Evolutionary conservation across 331 rosid genomes (phyloP).

Genomic region (Rhamnella rubrinervis): DNA sequence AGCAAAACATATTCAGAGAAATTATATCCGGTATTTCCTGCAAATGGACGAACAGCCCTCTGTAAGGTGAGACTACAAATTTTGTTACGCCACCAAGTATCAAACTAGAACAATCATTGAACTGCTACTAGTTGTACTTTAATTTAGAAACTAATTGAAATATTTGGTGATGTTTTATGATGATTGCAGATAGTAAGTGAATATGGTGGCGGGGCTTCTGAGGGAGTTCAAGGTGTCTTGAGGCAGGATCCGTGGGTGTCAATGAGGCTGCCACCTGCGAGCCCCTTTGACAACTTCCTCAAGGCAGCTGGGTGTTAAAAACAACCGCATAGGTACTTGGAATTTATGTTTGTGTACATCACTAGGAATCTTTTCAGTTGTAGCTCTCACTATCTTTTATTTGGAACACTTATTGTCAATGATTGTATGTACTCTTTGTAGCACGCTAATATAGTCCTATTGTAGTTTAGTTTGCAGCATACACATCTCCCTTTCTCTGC

Average conservation of each 20-base stretch:
- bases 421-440: slow-evolving; percentile 1
- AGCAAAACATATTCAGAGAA: slow-evolving; percentile 34
- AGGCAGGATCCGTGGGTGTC: slow-evolving; percentile 56
- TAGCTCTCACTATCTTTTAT: slow-evolving; percentile 18
- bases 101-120: not conserved
- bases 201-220: slow-evolving; percentile 27
- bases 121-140: not conserved
- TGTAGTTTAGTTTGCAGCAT: not conserved
- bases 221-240: slow-evolving; percentile 22
- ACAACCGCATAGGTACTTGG: slow-evolving; percentile 1
- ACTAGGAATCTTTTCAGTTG: slow-evolving; percentile 22
- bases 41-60: slow-evolving; percentile 40
- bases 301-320: slow-evolving; percentile 88
- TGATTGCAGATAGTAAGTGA: slow-evolving; percentile 40
- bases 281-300: slow-evolving; percentile 96
- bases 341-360: slow-evolving; percentile 27
- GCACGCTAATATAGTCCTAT: not conserved
- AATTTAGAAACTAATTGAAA: not conserved
- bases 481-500: not conserved
- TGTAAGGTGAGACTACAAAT: slow-evolving; percentile 50
- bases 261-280: slow-evolving; percentile 93
- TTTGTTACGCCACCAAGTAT: not conserved
- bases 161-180: not conserved
- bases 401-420: not conserved
- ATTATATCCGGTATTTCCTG: slow-evolving; percentile 37